Percentiles rank a stretch among this genome's conserved stretches.
phyloP scores from a whole-genome alignment of 2,329 filamentous ascomycete species.

The Neurospora sp. region DNA sequence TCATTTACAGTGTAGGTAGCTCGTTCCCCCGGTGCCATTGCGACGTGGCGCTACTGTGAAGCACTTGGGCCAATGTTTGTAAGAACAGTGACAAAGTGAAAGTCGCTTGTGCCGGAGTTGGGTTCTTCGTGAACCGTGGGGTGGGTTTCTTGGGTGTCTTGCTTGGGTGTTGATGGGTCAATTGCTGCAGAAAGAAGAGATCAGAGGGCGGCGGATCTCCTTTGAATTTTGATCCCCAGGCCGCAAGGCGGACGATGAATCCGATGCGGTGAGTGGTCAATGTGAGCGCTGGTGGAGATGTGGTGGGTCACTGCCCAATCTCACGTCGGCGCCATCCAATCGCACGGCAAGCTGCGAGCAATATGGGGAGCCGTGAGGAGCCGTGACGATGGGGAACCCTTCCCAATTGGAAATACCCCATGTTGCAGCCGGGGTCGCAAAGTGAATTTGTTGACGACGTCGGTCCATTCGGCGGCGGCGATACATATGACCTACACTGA shows the following conservation, averaged over 20 bases:
- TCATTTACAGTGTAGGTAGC: neutral
- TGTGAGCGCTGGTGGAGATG: neutral
- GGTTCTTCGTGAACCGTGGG: neutral
- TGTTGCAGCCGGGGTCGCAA: neutral
- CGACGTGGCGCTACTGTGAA: neutral
- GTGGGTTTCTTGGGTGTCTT: neutral
- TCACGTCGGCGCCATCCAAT: neutral
- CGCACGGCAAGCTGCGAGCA: neutral
- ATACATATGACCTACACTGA: neutral
- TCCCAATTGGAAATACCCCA: neutral
- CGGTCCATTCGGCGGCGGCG: neutral
- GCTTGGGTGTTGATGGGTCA: neutral
- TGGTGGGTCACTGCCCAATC: neutral
- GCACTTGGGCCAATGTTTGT: neutral
- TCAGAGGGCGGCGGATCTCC: neutral
- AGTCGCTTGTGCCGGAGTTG: neutral
- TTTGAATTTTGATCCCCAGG: neutral
- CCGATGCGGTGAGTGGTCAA: neutral
- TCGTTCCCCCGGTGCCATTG: neutral
- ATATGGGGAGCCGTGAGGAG: neutral
- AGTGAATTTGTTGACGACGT: neutral
- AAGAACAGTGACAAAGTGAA: neutral
- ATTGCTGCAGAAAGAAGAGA: neutral
- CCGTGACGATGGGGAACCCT: neutral
- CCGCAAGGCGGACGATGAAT: neutral